These are phyloP conservation scores for Fomitopsis betulina DNA, from an alignment of 1,284 basidiomycete genomes.

Conservation along the genomic window DNA sequence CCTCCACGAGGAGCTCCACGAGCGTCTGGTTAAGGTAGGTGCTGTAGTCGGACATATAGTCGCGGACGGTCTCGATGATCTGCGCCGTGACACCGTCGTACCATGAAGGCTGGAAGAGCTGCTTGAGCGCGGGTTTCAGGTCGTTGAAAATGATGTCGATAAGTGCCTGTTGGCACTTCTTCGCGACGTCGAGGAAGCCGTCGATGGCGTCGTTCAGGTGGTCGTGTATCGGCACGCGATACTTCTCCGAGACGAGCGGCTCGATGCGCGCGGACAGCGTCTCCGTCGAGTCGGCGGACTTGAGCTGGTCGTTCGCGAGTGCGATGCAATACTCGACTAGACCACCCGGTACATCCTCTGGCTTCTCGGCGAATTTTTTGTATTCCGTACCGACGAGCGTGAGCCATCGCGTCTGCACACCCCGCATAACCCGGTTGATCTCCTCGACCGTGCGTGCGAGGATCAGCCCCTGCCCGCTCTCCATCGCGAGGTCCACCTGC, in stretches of 20 bases:
- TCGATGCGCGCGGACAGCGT: slow-evolving; percentile 83
- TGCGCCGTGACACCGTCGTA: slow-evolving; percentile 84
- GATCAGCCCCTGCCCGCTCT: slow-evolving; percentile 94
- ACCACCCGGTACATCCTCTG: slow-evolving; percentile 85
- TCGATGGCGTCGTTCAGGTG: slow-evolving; percentile 95
- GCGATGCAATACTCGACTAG: slow-evolving; percentile 96
- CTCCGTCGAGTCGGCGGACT: slow-evolving; percentile 93
- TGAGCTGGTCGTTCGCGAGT: slow-evolving; percentile 98
- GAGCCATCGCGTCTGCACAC: slow-evolving; percentile 88
- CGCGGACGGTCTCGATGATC: slow-evolving; percentile 93
- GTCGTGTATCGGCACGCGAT: slow-evolving; percentile 79
- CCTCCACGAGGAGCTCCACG: slow-evolving; percentile 90
- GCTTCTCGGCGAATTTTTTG: slow-evolving; percentile 84
- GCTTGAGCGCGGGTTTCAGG: slow-evolving; percentile 83
- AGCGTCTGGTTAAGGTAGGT: slow-evolving; percentile 88
- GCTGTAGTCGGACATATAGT: slow-evolving; percentile 94
- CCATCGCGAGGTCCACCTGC: slow-evolving; percentile 91
- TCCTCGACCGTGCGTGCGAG: slow-evolving; percentile 90
- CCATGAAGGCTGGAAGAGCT: slow-evolving; percentile 84
- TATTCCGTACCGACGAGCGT: slow-evolving; percentile 82
- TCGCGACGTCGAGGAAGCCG: slow-evolving; percentile 96
- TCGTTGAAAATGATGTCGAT: slow-evolving; percentile 97
- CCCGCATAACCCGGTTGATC: slow-evolving; percentile 84
- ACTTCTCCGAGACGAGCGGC: slow-evolving; percentile 91
- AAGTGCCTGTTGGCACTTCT: slow-evolving; percentile 91